Evolutionary conservation across 2,329 filamentous ascomycete species (phyloP), one percentile per base, ranked within the genome.

Genomic region (Mycosphaerella arachidis): DNA sequence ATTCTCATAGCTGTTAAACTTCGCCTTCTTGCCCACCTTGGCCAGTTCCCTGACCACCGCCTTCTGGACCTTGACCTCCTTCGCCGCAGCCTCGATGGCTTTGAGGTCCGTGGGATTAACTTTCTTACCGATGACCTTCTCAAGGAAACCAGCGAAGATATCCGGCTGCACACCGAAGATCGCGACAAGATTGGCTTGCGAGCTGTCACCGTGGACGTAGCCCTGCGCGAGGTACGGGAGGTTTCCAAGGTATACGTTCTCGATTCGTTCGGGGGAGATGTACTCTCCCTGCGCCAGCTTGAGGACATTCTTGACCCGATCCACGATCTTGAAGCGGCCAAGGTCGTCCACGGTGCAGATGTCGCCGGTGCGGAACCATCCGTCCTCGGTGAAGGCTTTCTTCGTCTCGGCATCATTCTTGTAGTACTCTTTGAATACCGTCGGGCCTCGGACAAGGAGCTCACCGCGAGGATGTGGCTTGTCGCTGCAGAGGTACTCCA

Each of bases 221-320:
- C 88, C 92, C 71, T 89, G 88, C 24, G 86, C 84, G 29, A 97
- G 78, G 67, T 92, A 86, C 65, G 85, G 88, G 63, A 87, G 87
- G 77, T 89, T 92, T 64, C 89, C 91, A 63, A 95, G 81, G 75
- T 92, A 95, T 37, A 96, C 89, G 74, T 96, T 97, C 81, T 99
- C 94, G 72, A 99, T 91, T 59, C 92, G 90, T 79, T 99, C 94
- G 13, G 94, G 94, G 1, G 92, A 96, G 70, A 99, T 91, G 78
- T 99, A 99, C 79, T 99, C 94, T 74, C 94, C 94, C 77, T 99
- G 94, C 0, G 93, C 88, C 58, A 99, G 85, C 83, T 99, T 99
- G 73, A 99, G 86, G n/a, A 99, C 91, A 77, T 97, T 97, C 88
- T 99, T 99, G 78, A 92, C 88, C 70, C 94, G 92, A 76, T 99